Evolutionary conservation across 1,284 basidiomycete genomes (phyloP), one percentile per base, ranked within the genome.

Genomic region (Ustilago nuda): DNA sequence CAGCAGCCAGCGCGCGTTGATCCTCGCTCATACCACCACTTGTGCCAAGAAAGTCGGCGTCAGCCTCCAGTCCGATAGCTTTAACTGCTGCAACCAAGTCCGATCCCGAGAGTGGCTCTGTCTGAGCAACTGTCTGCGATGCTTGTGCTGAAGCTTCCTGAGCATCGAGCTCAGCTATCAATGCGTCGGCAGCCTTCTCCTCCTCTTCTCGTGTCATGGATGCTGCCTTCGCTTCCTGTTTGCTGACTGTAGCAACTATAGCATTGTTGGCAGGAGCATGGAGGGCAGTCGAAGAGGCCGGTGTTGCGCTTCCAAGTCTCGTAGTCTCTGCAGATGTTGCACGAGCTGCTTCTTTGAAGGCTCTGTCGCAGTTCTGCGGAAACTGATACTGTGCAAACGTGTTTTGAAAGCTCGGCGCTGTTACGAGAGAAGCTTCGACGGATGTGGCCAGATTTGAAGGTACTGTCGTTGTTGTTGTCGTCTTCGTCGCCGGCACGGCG

Each of bases 51-150:
- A 80, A 56, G 43, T 80, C 70, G 12, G 62, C 69, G 19, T 80
- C 63, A 2, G 69, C 68, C 33, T 80, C 76, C 43, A 82, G 54
- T 0, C 79, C 80, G 36, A 79, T 79, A 12, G 79, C 80, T 45
- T 72, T 75, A 23, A 79, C 77, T 3, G 78, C 72, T 6, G 76
- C 76, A 11, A 72, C 76, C 12, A 82, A 58, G 48, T 81, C 79
- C 3, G 70, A 63, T 30, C 60, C 69, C 15, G 58, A 53, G 39
- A 79, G 59, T 0, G 64, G 56, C 30, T 72, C 61, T 15, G 60
- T 23, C 36, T 67, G 60, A 35, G 19, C 12, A 5, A 15, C 19
- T 36, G 36, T 53, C 32, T 43, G 12, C 2, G 12, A 6, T 32
- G 8, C 41, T 3, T 53, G 15, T 2, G 39, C 32, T 4, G 35